Percentiles rank a stretch among this genome's conserved stretches.
phyloP scores from a whole-genome alignment of 2,329 filamentous ascomycete genomes.

The Beauveria caledonica region DNA sequence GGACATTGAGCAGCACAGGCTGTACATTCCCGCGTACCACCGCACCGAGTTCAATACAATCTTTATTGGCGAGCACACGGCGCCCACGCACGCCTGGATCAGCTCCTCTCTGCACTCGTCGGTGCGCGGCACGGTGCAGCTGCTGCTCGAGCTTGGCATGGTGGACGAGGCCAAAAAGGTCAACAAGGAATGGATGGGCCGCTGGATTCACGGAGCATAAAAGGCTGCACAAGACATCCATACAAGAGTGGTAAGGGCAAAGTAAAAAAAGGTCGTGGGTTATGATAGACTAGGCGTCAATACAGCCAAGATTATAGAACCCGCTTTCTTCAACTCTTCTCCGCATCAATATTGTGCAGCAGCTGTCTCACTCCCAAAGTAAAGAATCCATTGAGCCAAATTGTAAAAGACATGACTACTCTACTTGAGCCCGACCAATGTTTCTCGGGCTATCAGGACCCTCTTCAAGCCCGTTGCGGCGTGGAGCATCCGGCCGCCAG shows the following conservation, averaged over 20 bases:
- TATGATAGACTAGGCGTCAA: not conserved
- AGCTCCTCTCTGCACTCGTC: constrained; percentile 23
- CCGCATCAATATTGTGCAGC: not conserved
- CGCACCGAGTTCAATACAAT: constrained; percentile 25
- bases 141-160: constrained; percentile 19
- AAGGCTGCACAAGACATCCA: not conserved
- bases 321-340: not conserved
- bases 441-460: constrained; percentile 20
- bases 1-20: constrained; percentile 23
- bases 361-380: not conserved
- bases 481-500: constrained; percentile 20
- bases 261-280: not conserved
- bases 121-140: constrained; percentile 22
- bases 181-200: constrained; percentile 19
- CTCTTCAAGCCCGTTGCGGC: constrained; percentile 24
- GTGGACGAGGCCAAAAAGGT: constrained; percentile 19
- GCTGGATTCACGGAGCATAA: constrained; percentile 14
- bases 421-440: constrained; percentile 6
- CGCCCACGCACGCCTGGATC: constrained; percentile 27
- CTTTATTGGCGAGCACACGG: constrained; percentile 28
- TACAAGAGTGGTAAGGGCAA: not conserved
- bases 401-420: not conserved
- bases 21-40: constrained; percentile 26
- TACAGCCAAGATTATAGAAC: not conserved
- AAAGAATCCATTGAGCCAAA: not conserved